These are phyloP conservation scores for Acacia concinna DNA, from an alignment of 331 rosid genomes.

Conservation along the genomic window DNA sequence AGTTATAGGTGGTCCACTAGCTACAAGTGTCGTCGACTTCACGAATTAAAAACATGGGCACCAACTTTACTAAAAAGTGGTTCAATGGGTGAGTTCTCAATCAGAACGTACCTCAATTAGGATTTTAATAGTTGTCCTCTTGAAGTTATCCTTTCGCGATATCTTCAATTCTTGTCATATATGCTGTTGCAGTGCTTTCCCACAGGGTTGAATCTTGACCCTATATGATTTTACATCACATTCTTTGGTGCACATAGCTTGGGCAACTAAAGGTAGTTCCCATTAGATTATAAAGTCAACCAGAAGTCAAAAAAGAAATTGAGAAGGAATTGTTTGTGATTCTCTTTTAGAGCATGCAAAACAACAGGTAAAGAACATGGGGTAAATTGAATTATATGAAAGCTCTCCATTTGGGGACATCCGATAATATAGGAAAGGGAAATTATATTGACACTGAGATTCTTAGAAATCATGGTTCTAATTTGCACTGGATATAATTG, in stretches of 20 bases:
- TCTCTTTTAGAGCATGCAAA: background rate
- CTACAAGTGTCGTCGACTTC: slow-evolving; percentile 1
- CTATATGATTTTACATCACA: background rate
- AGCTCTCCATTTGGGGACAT: background rate
- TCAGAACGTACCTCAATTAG: slow-evolving; percentile 5
- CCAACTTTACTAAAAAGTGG: slow-evolving; percentile 11
- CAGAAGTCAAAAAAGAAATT: background rate
- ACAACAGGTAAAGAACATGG: background rate
- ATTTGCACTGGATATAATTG: background rate
- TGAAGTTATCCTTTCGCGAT: background rate
- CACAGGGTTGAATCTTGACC: background rate
- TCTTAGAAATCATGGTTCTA: background rate
- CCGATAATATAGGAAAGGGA: background rate
- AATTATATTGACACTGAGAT: background rate
- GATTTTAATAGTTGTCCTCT: slow-evolving; percentile 9
- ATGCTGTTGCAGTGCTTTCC: background rate
- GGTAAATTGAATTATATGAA: background rate
- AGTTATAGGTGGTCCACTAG: slow-evolving; percentile 30
- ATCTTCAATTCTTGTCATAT: background rate
- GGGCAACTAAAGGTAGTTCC: background rate
- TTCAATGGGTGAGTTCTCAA: background rate
- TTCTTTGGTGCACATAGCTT: too few species aligned
- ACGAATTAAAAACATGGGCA: background rate
- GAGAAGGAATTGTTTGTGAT: background rate
- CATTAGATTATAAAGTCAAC: background rate